Evolutionary conservation across 192 early-diverging fungal genomes (phyloP).

Genomic region (Funneliformis geosporum): DNA sequence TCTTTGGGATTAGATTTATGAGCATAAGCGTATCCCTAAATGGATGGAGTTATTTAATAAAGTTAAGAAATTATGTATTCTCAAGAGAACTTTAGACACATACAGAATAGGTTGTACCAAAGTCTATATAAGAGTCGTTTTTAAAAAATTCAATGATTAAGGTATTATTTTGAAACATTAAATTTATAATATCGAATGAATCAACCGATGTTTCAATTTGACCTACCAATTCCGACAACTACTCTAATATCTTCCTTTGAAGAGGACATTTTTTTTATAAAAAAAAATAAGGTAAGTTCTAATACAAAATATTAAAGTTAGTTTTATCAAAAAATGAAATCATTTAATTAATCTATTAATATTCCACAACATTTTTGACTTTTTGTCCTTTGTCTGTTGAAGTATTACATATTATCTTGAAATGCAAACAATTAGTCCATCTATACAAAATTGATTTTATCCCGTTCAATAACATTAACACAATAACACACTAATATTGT

Average conservation of each 20-base stretch:
- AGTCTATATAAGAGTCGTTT: neutral
- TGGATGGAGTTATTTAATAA: neutral
- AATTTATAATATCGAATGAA: neutral
- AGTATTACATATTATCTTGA: no score
- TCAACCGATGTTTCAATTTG: neutral
- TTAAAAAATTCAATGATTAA: neutral
- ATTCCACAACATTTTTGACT: no score
- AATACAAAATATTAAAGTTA: no score
- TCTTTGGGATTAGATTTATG: neutral
- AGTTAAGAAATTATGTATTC: neutral
- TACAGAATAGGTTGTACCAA: neutral
- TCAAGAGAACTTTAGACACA: neutral
- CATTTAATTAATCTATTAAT: no score
- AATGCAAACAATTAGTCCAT: no score
- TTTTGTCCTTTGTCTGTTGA: no score
- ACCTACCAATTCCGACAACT: neutral
- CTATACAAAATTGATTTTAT: no score
- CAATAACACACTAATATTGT: no score
- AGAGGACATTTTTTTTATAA: neutral
- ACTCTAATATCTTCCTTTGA: neutral
- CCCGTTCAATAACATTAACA: no score
- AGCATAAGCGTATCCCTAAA: neutral
- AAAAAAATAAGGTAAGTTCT: neutral
- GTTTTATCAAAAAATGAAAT: no score
- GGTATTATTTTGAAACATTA: neutral